phyloP scores from a whole-genome alignment of 2,329 filamentous ascomycete species.

The Paraphaeosphaeria minitans region DNA sequence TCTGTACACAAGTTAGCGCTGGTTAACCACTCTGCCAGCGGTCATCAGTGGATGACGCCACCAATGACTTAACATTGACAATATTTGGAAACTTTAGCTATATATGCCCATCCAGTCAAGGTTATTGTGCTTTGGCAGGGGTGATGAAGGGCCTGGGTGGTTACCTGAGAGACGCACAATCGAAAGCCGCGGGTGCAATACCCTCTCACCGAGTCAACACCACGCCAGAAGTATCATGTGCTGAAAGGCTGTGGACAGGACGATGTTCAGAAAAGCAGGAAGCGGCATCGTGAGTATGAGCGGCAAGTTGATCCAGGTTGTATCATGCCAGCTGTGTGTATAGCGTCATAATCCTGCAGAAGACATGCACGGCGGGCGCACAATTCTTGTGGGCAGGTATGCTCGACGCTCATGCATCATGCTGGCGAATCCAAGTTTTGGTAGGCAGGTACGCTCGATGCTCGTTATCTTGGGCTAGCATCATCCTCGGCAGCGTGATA shows the following conservation, averaged over 20 bases:
- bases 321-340: too few species aligned
- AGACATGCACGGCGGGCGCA: too few species aligned
- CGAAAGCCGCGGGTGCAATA: background rate
- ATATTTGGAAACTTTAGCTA: background rate
- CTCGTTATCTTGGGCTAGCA: background rate
- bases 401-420: too few species aligned
- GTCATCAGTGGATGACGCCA: too few species aligned
- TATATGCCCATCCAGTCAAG: background rate
- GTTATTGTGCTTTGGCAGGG: background rate
- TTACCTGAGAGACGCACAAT: constrained; percentile 3
- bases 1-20: background rate
- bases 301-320: background rate
- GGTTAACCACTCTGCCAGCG: background rate
- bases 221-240: background rate
- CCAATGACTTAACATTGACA: background rate
- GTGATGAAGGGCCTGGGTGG: background rate
- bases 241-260: background rate
- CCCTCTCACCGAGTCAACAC: background rate
- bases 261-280: background rate
- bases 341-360: too few species aligned
- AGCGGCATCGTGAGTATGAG: too few species aligned
- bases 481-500: background rate
- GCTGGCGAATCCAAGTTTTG: too few species aligned
- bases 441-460: background rate
- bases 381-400: too few species aligned